A percentile compares a stretch with the other conserved stretches of the same genome.
phyloP scores from a whole-genome alignment of 106 monocot species.

The Allium fistulosum region DNA sequence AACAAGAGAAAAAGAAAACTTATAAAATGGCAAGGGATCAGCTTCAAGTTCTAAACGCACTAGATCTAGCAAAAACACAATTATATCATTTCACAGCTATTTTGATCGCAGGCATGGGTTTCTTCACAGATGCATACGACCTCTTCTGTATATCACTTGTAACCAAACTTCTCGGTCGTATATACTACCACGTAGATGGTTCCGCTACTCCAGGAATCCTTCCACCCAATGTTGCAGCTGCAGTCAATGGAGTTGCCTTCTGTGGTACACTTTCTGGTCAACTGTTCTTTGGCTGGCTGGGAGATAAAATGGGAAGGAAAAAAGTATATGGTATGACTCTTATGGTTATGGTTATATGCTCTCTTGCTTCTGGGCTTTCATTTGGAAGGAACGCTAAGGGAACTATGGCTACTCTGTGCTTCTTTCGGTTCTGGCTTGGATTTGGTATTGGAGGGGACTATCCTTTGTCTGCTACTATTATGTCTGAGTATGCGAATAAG shows the following conservation, averaged over 20 bases:
- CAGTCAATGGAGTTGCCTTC: constrained; percentile 92
- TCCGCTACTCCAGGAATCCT: constrained; percentile 49
- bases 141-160: constrained; percentile 91
- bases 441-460: constrained; percentile 94
- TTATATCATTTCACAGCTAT: constrained; percentile 82
- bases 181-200: constrained; percentile 38
- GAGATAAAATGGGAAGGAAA: constrained; percentile 89
- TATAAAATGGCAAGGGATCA: neutral
- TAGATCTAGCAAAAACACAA: constrained; percentile 82
- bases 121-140: constrained; percentile 97
- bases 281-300: constrained; percentile 94
- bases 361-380: constrained; percentile 72
- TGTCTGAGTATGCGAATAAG: constrained; percentile 94
- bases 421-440: constrained; percentile 94
- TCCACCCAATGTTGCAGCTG: constrained; percentile 62
- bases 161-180: constrained; percentile 85
- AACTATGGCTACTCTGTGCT: constrained; percentile 70
- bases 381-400: constrained; percentile 38
- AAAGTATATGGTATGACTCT: constrained; percentile 77
- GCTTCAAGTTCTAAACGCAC: constrained; percentile 27
- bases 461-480: constrained; percentile 87
- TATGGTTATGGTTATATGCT: constrained; percentile 82
- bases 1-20: neutral
- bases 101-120: constrained; percentile 87
- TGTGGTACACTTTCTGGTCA: constrained; percentile 77